Conservation (phyloP, 2,329 filamentous ascomycete species). For the Dactylellina cionopaga region DNA sequence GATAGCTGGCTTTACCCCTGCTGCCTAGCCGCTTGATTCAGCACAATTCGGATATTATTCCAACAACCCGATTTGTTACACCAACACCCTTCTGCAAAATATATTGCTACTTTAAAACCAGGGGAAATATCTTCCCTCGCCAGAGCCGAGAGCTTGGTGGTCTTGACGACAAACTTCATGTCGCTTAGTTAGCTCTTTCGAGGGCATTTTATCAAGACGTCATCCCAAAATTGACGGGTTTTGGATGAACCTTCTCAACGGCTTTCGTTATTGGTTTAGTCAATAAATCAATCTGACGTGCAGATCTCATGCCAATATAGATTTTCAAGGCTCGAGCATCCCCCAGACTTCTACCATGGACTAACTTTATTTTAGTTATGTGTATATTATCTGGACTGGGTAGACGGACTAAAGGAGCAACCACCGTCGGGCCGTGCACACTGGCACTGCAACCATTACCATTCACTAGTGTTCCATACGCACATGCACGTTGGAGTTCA, state of each 20-base stretch:
- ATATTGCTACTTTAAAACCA: constrained; percentile 1
- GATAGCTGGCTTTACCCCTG: constrained; percentile 24
- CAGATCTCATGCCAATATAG: background rate
- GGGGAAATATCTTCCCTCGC: background rate
- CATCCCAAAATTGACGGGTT: too few relatives aligned
- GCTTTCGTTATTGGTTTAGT: too few relatives aligned
- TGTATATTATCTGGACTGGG: constrained; percentile 5
- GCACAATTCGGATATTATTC: constrained; percentile 41
- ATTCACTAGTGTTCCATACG: constrained; percentile 7
- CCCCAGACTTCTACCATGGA: too few relatives aligned
- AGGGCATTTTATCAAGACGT: background rate
- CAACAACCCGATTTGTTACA: constrained; percentile 41
- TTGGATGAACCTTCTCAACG: too few relatives aligned
- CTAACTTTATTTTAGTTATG: too few relatives aligned
- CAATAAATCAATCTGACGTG: too few relatives aligned
- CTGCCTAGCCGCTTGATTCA: constrained; percentile 23
- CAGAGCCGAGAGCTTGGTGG: constrained; percentile 40
- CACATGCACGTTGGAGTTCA: background rate
- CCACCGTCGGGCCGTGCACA: constrained; percentile 39
- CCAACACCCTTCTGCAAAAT: constrained; percentile 4
- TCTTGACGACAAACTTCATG: too few relatives aligned
- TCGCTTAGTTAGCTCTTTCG: background rate
- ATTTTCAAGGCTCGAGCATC: background rate
- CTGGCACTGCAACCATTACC: constrained; percentile 7
- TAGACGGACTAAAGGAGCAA: constrained; percentile 31